Base-by-base conservation (phyloP, 768 basidiomycete species). In the Porphyrellus cyaneotinctus region DNA sequence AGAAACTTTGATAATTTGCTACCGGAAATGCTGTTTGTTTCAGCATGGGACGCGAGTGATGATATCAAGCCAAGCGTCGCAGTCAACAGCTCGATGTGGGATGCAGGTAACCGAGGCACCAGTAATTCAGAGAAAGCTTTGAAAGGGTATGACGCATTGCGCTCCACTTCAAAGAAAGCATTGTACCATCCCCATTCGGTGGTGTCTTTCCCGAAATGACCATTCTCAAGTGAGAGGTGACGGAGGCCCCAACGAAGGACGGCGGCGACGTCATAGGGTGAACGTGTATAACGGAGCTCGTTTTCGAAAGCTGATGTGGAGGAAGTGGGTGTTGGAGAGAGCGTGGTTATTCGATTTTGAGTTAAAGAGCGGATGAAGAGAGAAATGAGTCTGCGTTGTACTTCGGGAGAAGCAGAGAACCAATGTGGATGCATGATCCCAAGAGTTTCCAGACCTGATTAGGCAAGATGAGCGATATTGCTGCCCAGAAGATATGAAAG, bases 351-450 rank as follows among this genome's bases (percentile, higher is more conserved):
- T 30, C 74, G 71, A 58, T 58, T 73, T 52, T 75, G 75, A 41
- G 75, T 72, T 67, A 86, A 74, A 2, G 87, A 87, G 57, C 78
- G 79, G 54, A 91, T 74, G 72, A 85, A 91, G 23, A 64, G 78
- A 17, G 86, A 86, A 51, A 90, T 81, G 30, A 91, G 81, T 56
- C 68, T 75, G 58, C 72, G 82, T 66, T 91, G 89, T n/a, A 78
- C 69, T 11, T 81, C 78, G 9, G 81, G 80, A 7, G 86, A 88
- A 10, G 88, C 77, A 36, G 88, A 84, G 65, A 86, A 76, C 88
- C 87, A 91, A 65, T 91, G 85, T 6, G 90, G 87, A 60, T 87
- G 86, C 87, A 91, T 91, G 42, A 91, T 76, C 18, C 89, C 90
- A 42, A 88, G 82, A 4, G 85, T 83, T 65, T 90, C 87, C 46